A percentile compares a stretch with the other conserved stretches of the same genome.
phyloP scores from a whole-genome alignment of 768 basidiomycete species.

The Rhodotorula graminis region DNA sequence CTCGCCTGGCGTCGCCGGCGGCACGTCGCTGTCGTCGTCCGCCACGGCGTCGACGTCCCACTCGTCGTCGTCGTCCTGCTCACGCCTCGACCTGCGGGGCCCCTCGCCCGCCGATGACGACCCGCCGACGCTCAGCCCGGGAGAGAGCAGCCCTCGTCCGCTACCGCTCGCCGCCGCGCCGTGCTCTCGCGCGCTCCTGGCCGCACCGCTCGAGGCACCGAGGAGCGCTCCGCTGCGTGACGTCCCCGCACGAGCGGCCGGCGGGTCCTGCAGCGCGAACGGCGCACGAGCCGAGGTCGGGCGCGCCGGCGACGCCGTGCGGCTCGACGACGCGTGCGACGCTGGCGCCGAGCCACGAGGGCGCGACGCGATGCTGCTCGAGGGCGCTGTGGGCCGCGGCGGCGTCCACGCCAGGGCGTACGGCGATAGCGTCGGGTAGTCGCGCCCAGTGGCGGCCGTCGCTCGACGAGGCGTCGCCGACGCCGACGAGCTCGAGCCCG shows the following conservation, averaged over 20 bases:
- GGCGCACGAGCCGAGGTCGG: neutral
- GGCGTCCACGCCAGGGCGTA: conserved; percentile 3
- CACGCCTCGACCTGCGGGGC: neutral
- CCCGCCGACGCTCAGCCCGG: too few species aligned
- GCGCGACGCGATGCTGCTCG: neutral
- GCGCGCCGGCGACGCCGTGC: neutral
- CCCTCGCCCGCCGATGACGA: neutral
- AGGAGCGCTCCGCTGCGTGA: neutral
- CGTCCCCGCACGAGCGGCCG: neutral
- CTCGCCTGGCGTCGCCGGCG: neutral
- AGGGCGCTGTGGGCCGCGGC: neutral
- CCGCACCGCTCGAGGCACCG: neutral
- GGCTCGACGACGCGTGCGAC: neutral
- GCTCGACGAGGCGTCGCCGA: neutral
- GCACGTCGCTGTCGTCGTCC: neutral
- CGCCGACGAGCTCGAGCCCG: neutral
- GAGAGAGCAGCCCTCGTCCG: too few species aligned
- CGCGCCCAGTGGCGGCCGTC: neutral
- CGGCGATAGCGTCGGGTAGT: neutral
- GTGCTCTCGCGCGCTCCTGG: too few species aligned
- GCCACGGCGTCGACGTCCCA: neutral
- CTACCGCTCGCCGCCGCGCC: too few species aligned
- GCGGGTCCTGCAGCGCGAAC: neutral
- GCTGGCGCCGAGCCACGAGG: neutral
- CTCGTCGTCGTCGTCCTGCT: neutral